Evolutionary conservation across 352 stramenopile genomes (phyloP), one percentile per base, ranked within the genome.

Genomic region (Phytophthora sp.): DNA sequence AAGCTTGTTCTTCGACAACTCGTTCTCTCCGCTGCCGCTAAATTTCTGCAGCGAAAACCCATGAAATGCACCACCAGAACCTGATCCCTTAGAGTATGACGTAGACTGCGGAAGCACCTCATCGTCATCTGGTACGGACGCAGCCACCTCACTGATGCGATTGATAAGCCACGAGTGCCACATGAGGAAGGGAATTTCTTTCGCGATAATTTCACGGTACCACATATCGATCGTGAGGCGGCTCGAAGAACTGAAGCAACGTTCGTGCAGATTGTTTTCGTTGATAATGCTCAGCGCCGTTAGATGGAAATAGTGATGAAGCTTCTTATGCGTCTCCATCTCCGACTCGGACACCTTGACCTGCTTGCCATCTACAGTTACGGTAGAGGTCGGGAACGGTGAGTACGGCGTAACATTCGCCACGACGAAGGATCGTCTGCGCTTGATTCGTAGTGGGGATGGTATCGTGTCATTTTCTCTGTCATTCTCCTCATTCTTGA

Each of bases 221-320:
- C 88, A 96, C 70, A 80, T 77, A 50, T 94, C 83, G 61, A 94
- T 91, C 15, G 83, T 91, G 29, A 88, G 75, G n/a, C 88, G 84
- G 50, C 85, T 94, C 1, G 88, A 96, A 18, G 86, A 91, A 58
- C 77, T 74, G 52, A 94, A 92, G 57, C 82, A 93, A 29, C 79
- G 73, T 46, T 94, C 86, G 50, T 91, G 82, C 41, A 93, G 74
- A 52, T 85, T 76, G 73, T 94, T 93, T 59, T 96, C 86, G 66
- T 94, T 82, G 44, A 96, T 93, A 55, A 96, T 94, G 54, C 88
- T 94, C 29, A 89, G 73, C 20, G 88, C 88, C 4, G 88, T 93
- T 46, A 96, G 59, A 47, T 96, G 86, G 76, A 96, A 96, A 53
- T 93, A 96, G 69, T 93, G 86, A 27, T 96, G 81, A 21, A 96